A percentile compares a stretch with the other conserved stretches of the same genome.
Conservation (phyloP, 1,284 basidiomycete species). For the Takashimella tepidaria region DNA sequence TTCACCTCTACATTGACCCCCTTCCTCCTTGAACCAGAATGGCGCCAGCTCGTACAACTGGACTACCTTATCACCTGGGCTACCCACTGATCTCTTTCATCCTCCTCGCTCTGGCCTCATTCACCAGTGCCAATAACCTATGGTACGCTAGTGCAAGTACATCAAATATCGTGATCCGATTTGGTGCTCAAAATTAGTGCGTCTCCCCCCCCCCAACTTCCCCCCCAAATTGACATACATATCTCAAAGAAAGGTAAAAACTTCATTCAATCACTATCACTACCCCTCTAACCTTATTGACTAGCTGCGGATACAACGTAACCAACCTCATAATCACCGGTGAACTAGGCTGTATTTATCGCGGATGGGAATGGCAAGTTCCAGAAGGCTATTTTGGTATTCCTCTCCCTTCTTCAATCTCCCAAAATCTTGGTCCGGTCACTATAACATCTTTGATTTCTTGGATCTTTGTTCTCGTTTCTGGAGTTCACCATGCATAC, state of each 20-base stretch:
- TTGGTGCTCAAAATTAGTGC: conserved; percentile 28
- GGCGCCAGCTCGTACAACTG: conserved; percentile 25
- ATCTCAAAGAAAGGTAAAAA: not conserved
- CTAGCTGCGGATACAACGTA: conserved; percentile 38
- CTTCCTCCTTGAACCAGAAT: not conserved
- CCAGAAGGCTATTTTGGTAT: conserved; percentile 33
- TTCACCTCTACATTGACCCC: not conserved
- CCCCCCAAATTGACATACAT: not conserved
- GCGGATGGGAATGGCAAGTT: conserved; percentile 33
- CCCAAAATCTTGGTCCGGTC: conserved; percentile 22
- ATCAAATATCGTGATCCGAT: conserved; percentile 18
- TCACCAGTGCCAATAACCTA: conserved; percentile 28
- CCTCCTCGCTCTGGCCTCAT: conserved; percentile 30
- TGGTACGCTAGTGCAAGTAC: conserved; percentile 28
- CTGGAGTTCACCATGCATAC: conserved; percentile 30
- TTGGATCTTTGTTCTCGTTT: conserved; percentile 22
- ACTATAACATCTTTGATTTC: conserved; percentile 21
- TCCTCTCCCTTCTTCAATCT: conserved; percentile 27
- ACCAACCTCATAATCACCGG: conserved; percentile 26
- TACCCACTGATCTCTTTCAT: conserved; percentile 31
- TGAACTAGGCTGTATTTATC: conserved; percentile 30
- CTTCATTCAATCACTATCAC: not conserved
- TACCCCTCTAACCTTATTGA: not conserved
- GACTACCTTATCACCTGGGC: conserved; percentile 32
- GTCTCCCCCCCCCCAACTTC: not conserved